phyloP scores from a whole-genome alignment of 306 rosid genomes.

The Lathyrus aphaca region DNA sequence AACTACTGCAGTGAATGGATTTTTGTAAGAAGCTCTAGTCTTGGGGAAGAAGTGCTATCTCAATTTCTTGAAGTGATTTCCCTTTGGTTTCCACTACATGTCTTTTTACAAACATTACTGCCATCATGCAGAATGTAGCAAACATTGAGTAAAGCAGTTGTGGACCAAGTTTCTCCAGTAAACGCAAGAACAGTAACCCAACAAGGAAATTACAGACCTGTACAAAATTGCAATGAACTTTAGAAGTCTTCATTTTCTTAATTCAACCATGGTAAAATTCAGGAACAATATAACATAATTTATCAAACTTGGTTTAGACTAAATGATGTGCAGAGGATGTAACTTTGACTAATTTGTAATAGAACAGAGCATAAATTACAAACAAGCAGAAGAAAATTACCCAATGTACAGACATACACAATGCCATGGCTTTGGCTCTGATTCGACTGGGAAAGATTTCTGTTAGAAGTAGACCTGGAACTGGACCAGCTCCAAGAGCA shows the following conservation, averaged over 20 bases:
- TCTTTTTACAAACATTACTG: slow-evolving; percentile 81
- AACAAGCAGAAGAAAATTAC: slow-evolving; percentile 55
- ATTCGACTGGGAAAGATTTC: slow-evolving; percentile 90
- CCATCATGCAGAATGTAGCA: slow-evolving; percentile 71
- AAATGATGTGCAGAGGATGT: slow-evolving; percentile 4
- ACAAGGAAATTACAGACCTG: slow-evolving; percentile 96
- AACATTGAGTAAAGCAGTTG: slow-evolving; percentile 78
- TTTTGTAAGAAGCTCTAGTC: slow-evolving; percentile 47
- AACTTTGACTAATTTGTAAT: slow-evolving; percentile 8
- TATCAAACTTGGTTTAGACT: slow-evolving; percentile 11
- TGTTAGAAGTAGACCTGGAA: slow-evolving; percentile 90
- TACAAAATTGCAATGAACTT: slow-evolving; percentile 31
- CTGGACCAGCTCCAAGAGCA: slow-evolving; percentile 99
- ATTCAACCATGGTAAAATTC: slow-evolving; percentile 11
- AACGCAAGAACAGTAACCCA: slow-evolving; percentile 83
- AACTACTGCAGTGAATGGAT: slow-evolving; percentile 21
- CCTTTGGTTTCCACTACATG: slow-evolving; percentile 97
- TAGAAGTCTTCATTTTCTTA: slow-evolving; percentile 14
- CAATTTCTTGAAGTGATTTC: slow-evolving; percentile 94
- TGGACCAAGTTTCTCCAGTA: slow-evolving; percentile 82
- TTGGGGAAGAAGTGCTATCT: slow-evolving; percentile 93
- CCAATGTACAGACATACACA: slow-evolving; percentile 98
- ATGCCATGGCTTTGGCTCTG: slow-evolving; percentile 95
- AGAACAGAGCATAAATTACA: slow-evolving; percentile 9
- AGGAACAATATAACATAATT: neutral